Percentiles rank a stretch among this genome's conserved stretches.
phyloP scores from a whole-genome alignment of 495 filamentous ascomycete genomes.

The Daldinia loculata region DNA sequence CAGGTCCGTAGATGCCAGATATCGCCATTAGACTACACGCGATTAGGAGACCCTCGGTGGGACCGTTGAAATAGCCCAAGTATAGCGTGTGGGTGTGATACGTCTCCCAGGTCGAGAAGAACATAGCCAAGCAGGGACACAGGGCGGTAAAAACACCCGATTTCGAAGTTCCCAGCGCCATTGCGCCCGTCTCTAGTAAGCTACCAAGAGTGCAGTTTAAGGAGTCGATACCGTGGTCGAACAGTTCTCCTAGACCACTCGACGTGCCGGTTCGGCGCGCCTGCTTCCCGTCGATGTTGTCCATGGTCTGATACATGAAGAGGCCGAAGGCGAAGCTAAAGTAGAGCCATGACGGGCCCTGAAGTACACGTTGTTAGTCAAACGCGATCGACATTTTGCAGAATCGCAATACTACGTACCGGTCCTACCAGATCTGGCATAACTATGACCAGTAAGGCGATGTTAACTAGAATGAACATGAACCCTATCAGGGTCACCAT shows the following conservation, averaged over 20 bases:
- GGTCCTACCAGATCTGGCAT: conserved; percentile 95
- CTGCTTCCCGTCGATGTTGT: conserved; percentile 99
- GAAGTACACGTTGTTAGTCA: conserved; percentile 26
- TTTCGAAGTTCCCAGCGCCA: conserved; percentile 84
- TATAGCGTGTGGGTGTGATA: conserved; percentile 98
- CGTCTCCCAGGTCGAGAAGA: conserved; percentile 99
- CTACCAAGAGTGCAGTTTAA: conserved; percentile 94
- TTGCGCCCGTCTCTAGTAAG: conserved; percentile 85
- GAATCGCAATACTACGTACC: conserved; percentile 57
- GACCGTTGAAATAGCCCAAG: conserved; percentile 95
- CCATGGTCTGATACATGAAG: conserved; percentile 99
- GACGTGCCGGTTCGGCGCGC: conserved; percentile 94
- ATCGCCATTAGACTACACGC: conserved; percentile 85
- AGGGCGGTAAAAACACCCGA: conserved; percentile 91
- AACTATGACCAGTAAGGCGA: conserved; percentile 77
- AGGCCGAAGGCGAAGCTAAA: conserved; percentile 92
- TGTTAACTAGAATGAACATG: conserved; percentile 89
- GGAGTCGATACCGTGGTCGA: conserved; percentile 98
- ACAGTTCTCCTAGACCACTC: conserved; percentile 92
- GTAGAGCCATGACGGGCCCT: conserved; percentile 92
- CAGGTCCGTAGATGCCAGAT: conserved; percentile 86
- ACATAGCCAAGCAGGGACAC: conserved; percentile 94
- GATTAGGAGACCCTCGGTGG: conserved; percentile 92
- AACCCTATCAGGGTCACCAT: conserved; percentile 97
- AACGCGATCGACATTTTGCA: neutral